Evolutionary conservation across 2,329 filamentous ascomycete genomes (phyloP), one percentile per base, ranked within the genome.

Genomic region (Trichothecium sympodiale): DNA sequence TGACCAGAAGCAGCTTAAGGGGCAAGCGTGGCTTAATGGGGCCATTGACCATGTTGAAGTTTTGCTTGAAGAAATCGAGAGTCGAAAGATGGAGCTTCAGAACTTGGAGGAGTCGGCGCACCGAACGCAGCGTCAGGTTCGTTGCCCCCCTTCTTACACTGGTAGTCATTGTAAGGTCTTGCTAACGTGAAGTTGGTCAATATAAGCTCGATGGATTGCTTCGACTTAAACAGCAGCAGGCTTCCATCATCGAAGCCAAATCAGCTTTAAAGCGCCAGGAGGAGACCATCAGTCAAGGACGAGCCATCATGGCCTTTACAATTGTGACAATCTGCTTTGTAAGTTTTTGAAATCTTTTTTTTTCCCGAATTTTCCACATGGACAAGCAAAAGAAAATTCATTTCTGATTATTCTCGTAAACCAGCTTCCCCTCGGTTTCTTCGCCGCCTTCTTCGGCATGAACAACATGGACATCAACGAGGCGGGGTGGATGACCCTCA

Each of bases 321-420:
- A 41, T 66, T 3, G 58, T 66, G 1, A 67, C 64, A 0, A 65
- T 67, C 29, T 44, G 66, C 17, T 67, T 68, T 37, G 61, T 63
- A 40, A 43, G 57, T 43, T 10, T 10, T 31, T n/a, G 12, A 10
- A 17, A 17, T 17, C 29, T 10, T 14, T n/a, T 31, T 15, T 13
- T 16, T 31, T n/a, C 12, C 29, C 16, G 28, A 15, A 31, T 16
- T 31, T 12, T 13, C 20, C 20, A n/a, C n/a, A n/a, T n/a, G n/a
- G n/a, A n/a, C n/a, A n/a, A n/a, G n/a, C n/a, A n/a, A n/a, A n/a
- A n/a, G n/a, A n/a, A n/a, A n/a, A 10, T 25, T 10, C 6, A 25
- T 25, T 25, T 25, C 20, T 25, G 20, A 25, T n/a, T n/a, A 7
- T 13, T 34, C 20, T 25, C 10, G 20, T 25, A 25, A 25, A 6